These are phyloP conservation scores for Nakazawaea ambrosiae DNA, from an alignment of 805 yeast genomes.

Conservation along the genomic window DNA sequence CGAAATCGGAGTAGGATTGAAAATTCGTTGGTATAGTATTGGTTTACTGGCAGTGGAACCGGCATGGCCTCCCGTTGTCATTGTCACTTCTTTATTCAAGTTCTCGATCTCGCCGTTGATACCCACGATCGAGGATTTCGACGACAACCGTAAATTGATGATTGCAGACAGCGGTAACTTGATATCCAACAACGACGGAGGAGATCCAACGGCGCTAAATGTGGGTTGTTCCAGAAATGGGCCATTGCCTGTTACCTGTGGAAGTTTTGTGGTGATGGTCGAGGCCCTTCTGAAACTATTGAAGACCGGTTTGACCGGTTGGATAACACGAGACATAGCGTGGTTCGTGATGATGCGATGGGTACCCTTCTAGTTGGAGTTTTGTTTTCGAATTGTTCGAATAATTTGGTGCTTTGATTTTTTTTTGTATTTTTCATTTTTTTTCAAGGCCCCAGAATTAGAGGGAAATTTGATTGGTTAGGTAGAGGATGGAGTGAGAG, in stretches of 20 bases:
- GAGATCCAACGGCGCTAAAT: conserved; percentile 34
- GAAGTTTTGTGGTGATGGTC: conserved; percentile 15
- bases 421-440: too few relatives aligned
- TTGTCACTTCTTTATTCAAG: conserved; percentile 22
- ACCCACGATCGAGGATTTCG: conserved; percentile 34
- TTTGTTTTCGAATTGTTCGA: too few relatives aligned
- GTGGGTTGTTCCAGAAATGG: conserved; percentile 37
- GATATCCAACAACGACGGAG: conserved; percentile 32
- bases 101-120: conserved; percentile 33
- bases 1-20: conserved; percentile 24
- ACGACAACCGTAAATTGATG: conserved; percentile 27
- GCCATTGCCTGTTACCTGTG: too few relatives aligned
- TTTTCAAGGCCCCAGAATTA: too few relatives aligned
- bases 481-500: too few relatives aligned
- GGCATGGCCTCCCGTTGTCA: conserved; percentile 13
- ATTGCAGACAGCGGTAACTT: conserved; percentile 35
- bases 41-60: conserved; percentile 11
- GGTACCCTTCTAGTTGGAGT: too few relatives aligned
- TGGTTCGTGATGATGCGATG: too few relatives aligned
- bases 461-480: too few relatives aligned
- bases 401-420: too few relatives aligned
- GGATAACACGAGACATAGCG: too few relatives aligned
- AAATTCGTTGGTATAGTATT: conserved; percentile 26
- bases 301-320: background rate
- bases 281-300: background rate